phyloP scores from a whole-genome alignment of 2,329 filamentous ascomycete genomes.

The Orbilia blumenaviensis region DNA sequence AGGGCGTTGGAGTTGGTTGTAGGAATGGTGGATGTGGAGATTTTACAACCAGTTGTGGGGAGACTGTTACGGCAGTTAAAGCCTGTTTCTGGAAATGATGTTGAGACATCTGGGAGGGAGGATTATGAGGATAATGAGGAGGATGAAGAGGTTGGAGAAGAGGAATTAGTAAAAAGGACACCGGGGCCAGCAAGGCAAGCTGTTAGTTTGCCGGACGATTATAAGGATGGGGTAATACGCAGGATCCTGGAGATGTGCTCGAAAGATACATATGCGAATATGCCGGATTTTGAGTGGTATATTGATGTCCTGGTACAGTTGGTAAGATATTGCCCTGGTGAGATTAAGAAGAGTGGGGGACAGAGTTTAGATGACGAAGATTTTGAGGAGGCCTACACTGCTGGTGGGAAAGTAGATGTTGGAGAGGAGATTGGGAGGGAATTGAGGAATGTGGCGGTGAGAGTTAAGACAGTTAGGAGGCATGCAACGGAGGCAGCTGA shows the following conservation, averaged over 20 bases:
- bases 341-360: constrained; percentile 25
- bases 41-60: constrained; percentile 82
- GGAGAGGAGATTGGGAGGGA: constrained; percentile 82
- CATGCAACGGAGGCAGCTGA: constrained; percentile 87
- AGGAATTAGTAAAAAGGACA: constrained; percentile 58
- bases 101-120: constrained; percentile 57
- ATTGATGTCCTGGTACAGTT: constrained; percentile 88
- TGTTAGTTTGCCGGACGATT: constrained; percentile 82
- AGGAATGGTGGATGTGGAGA: constrained; percentile 91
- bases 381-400: constrained; percentile 48
- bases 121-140: constrained; percentile 68
- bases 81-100: constrained; percentile 66
- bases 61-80: constrained; percentile 87
- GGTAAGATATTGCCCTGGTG: constrained; percentile 72
- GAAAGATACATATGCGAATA: constrained; percentile 82
- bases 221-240: constrained; percentile 81
- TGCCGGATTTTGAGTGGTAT: constrained; percentile 97
- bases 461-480: constrained; percentile 82
- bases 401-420: constrained; percentile 61
- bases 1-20: constrained; percentile 90
- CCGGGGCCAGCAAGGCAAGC: constrained; percentile 59
- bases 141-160: constrained; percentile 62
- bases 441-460: constrained; percentile 87
- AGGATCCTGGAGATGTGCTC: constrained; percentile 90
- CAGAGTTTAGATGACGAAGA: constrained; percentile 44